These are phyloP conservation scores for Didymella lethalis DNA, from an alignment of 2,329 filamentous ascomycete species.

Conservation along the genomic window DNA sequence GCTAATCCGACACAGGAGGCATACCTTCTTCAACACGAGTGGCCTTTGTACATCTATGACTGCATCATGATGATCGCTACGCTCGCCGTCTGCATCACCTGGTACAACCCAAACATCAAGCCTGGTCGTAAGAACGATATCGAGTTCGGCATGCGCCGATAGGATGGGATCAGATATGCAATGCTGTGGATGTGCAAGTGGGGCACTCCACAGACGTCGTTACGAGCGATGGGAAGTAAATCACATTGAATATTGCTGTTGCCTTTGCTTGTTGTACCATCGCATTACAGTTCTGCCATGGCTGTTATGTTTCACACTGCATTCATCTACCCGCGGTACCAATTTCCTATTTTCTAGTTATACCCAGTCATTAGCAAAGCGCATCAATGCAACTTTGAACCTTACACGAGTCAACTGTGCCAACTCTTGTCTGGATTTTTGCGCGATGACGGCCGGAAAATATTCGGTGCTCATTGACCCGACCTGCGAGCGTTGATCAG, in stretches of 20 bases:
- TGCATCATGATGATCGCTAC: slow-evolving; percentile 39
- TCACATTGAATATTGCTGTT: no score
- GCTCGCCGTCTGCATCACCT: slow-evolving; percentile 34
- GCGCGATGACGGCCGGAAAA: slow-evolving; percentile 12
- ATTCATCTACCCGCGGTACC: neutral
- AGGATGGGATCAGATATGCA: slow-evolving; percentile 21
- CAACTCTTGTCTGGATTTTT: neutral
- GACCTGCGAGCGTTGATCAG: slow-evolving; percentile 4
- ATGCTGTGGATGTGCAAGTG: neutral
- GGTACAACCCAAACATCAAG: slow-evolving; percentile 41
- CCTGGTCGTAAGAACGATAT: slow-evolving; percentile 29
- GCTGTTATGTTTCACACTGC: neutral
- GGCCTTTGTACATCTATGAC: slow-evolving; percentile 41
- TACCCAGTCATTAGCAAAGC: neutral
- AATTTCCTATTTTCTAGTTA: neutral
- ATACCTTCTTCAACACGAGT: slow-evolving; percentile 38
- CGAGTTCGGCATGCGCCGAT: slow-evolving; percentile 28
- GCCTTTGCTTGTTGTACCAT: neutral
- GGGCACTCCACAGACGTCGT: slow-evolving; percentile 9
- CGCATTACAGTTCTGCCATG: no score
- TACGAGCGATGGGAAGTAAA: slow-evolving; percentile 5
- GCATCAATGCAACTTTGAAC: neutral
- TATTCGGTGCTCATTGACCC: slow-evolving; percentile 18
- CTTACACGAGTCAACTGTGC: neutral
- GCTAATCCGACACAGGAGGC: slow-evolving; percentile 30